These are phyloP conservation scores for Lipomyces starkeyi DNA, from an alignment of 805 yeast species.

Conservation along the genomic window DNA sequence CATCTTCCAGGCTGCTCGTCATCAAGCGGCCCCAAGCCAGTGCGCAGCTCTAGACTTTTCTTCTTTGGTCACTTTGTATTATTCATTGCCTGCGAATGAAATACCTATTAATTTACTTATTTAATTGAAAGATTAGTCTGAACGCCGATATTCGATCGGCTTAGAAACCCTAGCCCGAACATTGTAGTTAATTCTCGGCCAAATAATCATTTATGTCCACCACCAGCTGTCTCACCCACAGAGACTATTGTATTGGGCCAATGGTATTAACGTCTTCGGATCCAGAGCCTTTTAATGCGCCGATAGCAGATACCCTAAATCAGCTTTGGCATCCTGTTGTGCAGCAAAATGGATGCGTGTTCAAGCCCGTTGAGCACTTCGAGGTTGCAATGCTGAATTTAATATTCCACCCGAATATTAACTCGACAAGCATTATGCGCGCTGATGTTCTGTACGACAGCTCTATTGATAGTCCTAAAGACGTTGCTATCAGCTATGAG, in stretches of 20 bases:
- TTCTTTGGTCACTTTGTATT: not conserved
- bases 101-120: not conserved
- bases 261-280: not conserved
- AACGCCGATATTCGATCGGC: too few relatives aligned
- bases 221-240: not conserved
- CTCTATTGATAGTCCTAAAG: not conserved
- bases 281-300: not conserved
- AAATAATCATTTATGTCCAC: not conserved
- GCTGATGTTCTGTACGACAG: conserved; percentile 66
- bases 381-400: conserved; percentile 76
- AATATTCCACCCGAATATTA: conserved; percentile 81
- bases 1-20: too few relatives aligned
- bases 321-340: conserved; percentile 15
- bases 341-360: conserved; percentile 13
- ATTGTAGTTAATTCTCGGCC: conserved; percentile 4
- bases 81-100: not conserved
- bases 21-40: not conserved
- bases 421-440: conserved; percentile 86
- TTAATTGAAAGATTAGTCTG: too few relatives aligned
- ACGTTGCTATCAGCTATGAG: not conserved
- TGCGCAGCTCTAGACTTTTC: too few relatives aligned
- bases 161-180: too few relatives aligned
- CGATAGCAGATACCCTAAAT: not conserved
- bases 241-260: not conserved
- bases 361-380: conserved; percentile 49